Evolutionary conservation across 768 basidiomycete species (phyloP), one percentile per base, ranked within the genome.

Genomic region (Podaxis sp.): DNA sequence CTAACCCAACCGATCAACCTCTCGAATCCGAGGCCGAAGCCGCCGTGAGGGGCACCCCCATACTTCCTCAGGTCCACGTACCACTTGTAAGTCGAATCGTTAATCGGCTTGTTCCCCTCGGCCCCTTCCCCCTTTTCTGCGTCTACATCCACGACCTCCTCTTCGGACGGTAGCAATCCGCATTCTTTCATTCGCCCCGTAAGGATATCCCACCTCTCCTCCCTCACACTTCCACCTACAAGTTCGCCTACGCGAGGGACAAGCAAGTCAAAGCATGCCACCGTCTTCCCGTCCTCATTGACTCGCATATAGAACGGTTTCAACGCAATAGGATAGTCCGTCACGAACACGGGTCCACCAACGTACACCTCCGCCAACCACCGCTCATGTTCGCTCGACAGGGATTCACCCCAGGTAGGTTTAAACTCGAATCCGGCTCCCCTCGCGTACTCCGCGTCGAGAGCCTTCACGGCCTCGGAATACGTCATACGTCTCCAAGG

Each of bases 301-400:
- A 71, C 72, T 38, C 92, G 87, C 97, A 99, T 98, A 77, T 99
- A 99, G 78, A 99, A 99, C 7, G 97, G 95, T 74, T 99, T 99
- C 65, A 93, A 73, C 2, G 71, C 56, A 4, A 80, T 74, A 1
- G 97, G 96, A 71, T 99, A 99, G 72, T 96, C 88, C 13, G 88
- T 92, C 58, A 99, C 89, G 72, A 99, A 98, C 2, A 96, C 84
- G 1, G 97, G 96, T 0, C 90, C 90, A 26, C 78, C 72, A 57
- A 87, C 76, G 55, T 89, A 74, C 15, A 75, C 72, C 60, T 90
- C 89, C 0, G 94, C 91, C 15, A 99, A 81, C 87, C 90, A 96
- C 54, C 87, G 87, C 74, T 99, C 97, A 71, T 98, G 96, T 71
- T 98, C 97, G 71, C 91, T 92, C 72, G 89, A 87, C 13, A 99